phyloP scores from a whole-genome alignment of 2,329 filamentous ascomycete genomes.

The Cordyceps cateniannulata region DNA sequence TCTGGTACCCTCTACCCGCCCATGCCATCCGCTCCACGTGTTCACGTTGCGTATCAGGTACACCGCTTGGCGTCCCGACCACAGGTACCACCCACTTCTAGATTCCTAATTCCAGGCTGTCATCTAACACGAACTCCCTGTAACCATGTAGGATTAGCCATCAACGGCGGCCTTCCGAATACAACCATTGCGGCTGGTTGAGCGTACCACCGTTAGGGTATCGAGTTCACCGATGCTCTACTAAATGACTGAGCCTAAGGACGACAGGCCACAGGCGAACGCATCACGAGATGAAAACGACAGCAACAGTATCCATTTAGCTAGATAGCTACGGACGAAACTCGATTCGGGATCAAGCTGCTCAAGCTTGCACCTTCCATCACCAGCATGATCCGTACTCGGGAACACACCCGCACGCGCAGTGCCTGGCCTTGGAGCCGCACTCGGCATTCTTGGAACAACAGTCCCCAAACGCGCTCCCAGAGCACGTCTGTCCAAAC shows the following conservation, averaged over 20 bases:
- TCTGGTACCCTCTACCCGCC: not conserved
- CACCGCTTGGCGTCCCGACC: not conserved
- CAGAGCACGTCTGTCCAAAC: slow-evolving; percentile 33
- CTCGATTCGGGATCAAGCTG: not conserved
- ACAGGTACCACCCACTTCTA: not conserved
- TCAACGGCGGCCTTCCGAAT: no score
- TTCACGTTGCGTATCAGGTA: not conserved
- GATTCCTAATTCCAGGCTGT: not conserved
- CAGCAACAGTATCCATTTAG: not conserved
- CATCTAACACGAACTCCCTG: no score
- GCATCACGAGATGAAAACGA: no score
- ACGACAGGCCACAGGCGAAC: no score
- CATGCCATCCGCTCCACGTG: not conserved
- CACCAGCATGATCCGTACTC: slow-evolving; percentile 28
- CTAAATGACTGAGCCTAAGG: no score
- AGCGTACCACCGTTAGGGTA: no score
- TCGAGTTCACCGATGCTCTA: no score
- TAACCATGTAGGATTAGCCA: no score
- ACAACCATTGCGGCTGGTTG: no score
- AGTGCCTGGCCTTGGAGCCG: slow-evolving; percentile 28
- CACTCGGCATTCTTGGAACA: slow-evolving; percentile 36
- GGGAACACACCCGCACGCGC: slow-evolving; percentile 30
- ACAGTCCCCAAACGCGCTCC: slow-evolving; percentile 36
- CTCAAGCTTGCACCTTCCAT: not conserved
- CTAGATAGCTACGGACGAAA: not conserved